Percentiles rank a stretch among this genome's conserved stretches.
These are phyloP conservation scores for Sextonia rubra DNA, from an alignment of 164 flowering plant species.

Conservation along the genomic window DNA sequence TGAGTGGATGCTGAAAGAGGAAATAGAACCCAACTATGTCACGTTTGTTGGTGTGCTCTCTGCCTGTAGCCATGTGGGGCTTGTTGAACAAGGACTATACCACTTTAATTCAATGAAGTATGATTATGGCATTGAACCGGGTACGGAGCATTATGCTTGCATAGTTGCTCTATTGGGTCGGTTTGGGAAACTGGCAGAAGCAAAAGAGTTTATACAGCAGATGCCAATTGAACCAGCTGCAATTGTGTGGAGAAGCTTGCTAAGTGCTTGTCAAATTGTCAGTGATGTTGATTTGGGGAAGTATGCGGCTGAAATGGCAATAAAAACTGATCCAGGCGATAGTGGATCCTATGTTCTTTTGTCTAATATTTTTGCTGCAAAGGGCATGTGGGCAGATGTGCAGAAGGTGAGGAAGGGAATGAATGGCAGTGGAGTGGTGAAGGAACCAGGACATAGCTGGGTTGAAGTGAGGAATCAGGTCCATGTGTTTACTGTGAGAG, in stretches of 20 bases:
- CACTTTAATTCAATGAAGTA: conserved; percentile 45
- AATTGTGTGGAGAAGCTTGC: conserved; percentile 61
- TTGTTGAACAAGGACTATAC: conserved; percentile 46
- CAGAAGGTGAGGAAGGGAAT: conserved; percentile 51
- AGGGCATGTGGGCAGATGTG: conserved; percentile 54
- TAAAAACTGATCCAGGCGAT: conserved; percentile 46
- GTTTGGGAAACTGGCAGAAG: conserved; percentile 52
- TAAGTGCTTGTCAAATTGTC: conserved; percentile 38
- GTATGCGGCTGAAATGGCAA: conserved; percentile 58
- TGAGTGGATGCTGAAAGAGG: conserved; percentile 35
- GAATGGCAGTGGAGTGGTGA: conserved; percentile 41
- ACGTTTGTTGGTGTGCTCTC: conserved; percentile 68
- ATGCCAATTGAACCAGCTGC: conserved; percentile 61
- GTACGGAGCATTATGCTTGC: conserved; percentile 64
- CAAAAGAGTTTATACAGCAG: conserved; percentile 51
- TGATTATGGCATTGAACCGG: conserved; percentile 45
- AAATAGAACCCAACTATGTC: conserved; percentile 55
- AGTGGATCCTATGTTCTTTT: conserved; percentile 52
- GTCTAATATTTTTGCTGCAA: conserved; percentile 54
- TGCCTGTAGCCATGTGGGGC: conserved; percentile 67
- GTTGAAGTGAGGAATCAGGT: conserved; percentile 35
- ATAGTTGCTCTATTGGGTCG: conserved; percentile 64
- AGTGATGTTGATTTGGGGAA: conserved; percentile 40
- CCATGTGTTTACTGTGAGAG: conserved; percentile 40
- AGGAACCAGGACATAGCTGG: conserved; percentile 65